Percentiles rank a stretch among this genome's conserved stretches.
phyloP scores from a whole-genome alignment of 257 asterid species.

The Solanum lignicaule region DNA sequence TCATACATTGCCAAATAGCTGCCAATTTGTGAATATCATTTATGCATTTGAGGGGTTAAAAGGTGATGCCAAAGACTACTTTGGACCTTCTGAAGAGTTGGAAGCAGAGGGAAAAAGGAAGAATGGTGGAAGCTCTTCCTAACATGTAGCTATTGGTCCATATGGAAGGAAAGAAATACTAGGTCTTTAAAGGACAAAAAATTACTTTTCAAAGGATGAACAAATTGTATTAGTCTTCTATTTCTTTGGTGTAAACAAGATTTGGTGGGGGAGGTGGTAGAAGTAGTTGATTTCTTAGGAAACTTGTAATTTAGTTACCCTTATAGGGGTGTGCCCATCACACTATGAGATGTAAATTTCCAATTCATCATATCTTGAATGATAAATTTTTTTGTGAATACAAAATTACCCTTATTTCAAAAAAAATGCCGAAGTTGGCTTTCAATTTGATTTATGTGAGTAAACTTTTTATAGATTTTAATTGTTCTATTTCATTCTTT shows the following conservation, averaged over 20 bases:
- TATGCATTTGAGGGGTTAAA: background rate
- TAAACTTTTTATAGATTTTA: background rate
- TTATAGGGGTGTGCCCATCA: background rate
- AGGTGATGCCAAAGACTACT: background rate
- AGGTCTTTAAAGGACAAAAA: background rate
- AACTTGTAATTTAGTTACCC: background rate
- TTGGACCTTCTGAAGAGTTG: background rate
- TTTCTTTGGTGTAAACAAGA: background rate
- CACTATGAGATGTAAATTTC: background rate
- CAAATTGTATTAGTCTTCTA: background rate
- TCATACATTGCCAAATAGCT: background rate
- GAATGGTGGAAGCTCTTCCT: background rate
- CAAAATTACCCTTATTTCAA: too few relatives aligned
- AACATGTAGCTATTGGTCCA: background rate
- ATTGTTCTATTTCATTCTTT: background rate
- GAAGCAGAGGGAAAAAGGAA: background rate
- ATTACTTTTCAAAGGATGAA: background rate
- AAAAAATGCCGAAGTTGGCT: background rate
- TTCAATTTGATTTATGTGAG: background rate
- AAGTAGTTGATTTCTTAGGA: background rate
- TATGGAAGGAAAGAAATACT: background rate
- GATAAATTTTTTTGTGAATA: too few relatives aligned
- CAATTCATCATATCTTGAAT: too few relatives aligned
- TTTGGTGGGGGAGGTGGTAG: background rate
- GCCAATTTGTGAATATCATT: too few relatives aligned